A percentile compares a stretch with the other conserved stretches of the same genome.
These are phyloP conservation scores for Xylaria sp. DNA, from an alignment of 2,329 filamentous ascomycete genomes.

Conservation along the genomic window DNA sequence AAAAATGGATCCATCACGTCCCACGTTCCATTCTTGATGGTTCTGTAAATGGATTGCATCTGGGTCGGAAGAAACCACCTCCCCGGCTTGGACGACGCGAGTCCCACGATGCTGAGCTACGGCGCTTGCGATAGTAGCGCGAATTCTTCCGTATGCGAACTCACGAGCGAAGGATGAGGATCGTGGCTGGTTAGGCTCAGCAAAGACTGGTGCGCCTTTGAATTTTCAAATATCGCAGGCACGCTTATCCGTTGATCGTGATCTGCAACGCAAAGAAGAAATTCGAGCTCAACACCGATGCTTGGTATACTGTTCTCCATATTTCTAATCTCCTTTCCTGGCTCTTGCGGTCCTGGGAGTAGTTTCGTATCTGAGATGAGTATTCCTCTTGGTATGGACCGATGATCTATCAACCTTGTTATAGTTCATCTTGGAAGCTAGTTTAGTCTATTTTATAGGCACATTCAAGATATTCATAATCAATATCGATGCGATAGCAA, in stretches of 20 bases:
- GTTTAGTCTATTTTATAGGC: too few relatives aligned
- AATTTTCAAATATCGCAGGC: slow-evolving; percentile 16
- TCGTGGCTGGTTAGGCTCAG: too few relatives aligned
- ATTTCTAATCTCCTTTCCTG: not conserved
- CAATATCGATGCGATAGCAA: too few relatives aligned
- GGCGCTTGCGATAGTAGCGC: not conserved
- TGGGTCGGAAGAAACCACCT: not conserved
- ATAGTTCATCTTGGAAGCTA: too few relatives aligned
- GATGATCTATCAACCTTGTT: too few relatives aligned
- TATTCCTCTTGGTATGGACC: too few relatives aligned
- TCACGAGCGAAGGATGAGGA: too few relatives aligned
- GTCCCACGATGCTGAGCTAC: not conserved
- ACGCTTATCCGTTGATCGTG: not conserved
- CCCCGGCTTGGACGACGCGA: not conserved
- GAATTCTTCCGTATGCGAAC: not conserved
- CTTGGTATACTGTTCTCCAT: slow-evolving; percentile 20
- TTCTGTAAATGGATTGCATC: not conserved
- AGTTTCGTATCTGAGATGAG: not conserved
- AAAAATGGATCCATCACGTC: not conserved
- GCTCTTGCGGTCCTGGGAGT: too few relatives aligned
- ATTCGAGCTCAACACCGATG: slow-evolving; percentile 34
- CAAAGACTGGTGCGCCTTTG: not conserved
- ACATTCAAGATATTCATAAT: too few relatives aligned
- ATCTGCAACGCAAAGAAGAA: slow-evolving; percentile 13
- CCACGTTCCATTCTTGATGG: not conserved